Evolutionary conservation across 1,139 yeast genomes (phyloP), one percentile per base, ranked within the genome.

Genomic region (Blastobotrys apis): DNA sequence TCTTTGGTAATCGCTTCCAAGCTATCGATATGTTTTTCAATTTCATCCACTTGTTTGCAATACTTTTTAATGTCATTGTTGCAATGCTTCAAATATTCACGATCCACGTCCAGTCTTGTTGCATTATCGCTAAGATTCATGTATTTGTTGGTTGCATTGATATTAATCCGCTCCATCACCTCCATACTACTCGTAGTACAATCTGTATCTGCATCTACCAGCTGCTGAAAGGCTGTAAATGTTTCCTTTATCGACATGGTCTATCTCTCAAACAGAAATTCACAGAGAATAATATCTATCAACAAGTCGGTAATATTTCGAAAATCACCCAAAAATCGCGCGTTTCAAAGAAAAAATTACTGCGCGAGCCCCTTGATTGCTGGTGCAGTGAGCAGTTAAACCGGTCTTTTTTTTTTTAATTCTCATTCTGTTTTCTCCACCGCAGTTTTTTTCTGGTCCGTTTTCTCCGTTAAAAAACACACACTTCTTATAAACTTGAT

Each of bases 1-100:
- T 84, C 88, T 5, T 62, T 57, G 1, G 75, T 71, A 3, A 82
- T 55, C 0, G 55, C 56, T 41, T 74, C 78, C 43, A 83, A 58
- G 33, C 67, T 65, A 10, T 62, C 66, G 1, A 78, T 72, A 40
- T 73, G 71, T 1, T 55, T 40, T 43, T 78, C 87, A 3, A 80
- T 19, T n/a, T 34, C 39, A 32, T 49, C 42, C 13, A 49, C 43
- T 38, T 52, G 54, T 23, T 39, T 33, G 21, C 43, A 40, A 26
- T 53, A 56, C 37, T 44, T 39, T 9, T 38, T 34, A 22, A 54
- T 54, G 5, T 53, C 55, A 21, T 30, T 35, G 38, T 55, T 46
- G 26, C 50, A 39, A 8, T 42, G 48, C 22, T 37, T 43, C 17
- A 54, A 34, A 31, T 49, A 47, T 31, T 47, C 51, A 22, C 57